Conservation (phyloP, 1,284 basidiomycete genomes). For the Lentinula novae-zelandiae region DNA sequence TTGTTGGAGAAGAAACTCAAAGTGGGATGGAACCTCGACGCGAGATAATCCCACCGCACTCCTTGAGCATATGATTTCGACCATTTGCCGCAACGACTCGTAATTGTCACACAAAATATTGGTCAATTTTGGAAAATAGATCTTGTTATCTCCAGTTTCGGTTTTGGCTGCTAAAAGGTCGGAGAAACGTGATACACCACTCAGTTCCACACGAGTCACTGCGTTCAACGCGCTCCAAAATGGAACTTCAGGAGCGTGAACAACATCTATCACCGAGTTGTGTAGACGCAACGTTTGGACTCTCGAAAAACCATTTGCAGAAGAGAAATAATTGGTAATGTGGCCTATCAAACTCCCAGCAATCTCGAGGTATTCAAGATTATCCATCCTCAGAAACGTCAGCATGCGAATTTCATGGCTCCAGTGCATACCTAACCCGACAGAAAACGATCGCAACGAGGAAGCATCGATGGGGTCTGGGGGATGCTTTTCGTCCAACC, state of each 20-base stretch:
- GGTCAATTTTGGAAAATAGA: not conserved
- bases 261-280: not conserved
- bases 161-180: not conserved
- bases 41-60: not conserved
- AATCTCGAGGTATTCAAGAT: conserved; percentile 23
- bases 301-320: conserved; percentile 6
- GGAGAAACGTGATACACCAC: not conserved
- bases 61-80: not conserved
- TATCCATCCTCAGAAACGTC: conserved; percentile 17
- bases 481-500: not conserved
- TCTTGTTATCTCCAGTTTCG: not conserved
- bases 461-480: conserved; percentile 13
- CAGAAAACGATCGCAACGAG: conserved; percentile 16
- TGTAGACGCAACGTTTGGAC: conserved; percentile 9
- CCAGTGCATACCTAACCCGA: conserved; percentile 21
- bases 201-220: conserved; percentile 3
- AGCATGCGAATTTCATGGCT: conserved; percentile 5
- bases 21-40: not conserved
- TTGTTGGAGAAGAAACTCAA: not conserved
- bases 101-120: not conserved
- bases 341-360: not conserved
- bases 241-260: not conserved
- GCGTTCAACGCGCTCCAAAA: not conserved
- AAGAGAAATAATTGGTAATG: not conserved
- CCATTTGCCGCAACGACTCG: not conserved